Conservation (phyloP, 495 filamentous ascomycete genomes). For the Hypomontagnella monticulosa region DNA sequence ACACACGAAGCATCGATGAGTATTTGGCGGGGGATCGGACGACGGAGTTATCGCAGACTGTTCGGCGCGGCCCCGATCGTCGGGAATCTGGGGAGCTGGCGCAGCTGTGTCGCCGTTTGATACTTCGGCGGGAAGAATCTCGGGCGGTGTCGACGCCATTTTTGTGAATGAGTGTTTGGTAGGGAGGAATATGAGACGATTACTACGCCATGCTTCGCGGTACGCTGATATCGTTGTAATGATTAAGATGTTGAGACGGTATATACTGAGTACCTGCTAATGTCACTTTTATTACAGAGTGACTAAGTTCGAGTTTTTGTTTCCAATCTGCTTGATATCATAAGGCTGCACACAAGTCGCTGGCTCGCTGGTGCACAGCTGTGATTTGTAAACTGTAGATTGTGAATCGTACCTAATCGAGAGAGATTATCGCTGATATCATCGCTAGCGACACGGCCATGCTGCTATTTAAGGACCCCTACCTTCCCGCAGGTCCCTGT, state of each 20-base stretch:
- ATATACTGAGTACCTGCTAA: too few relatives aligned
- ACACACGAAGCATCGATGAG: slow-evolving; percentile 92
- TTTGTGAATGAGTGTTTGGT: neutral
- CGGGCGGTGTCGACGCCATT: slow-evolving; percentile 32
- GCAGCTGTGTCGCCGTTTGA: slow-evolving; percentile 6
- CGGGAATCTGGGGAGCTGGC: slow-evolving; percentile 19
- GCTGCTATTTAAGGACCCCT: too few relatives aligned
- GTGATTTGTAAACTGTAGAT: neutral
- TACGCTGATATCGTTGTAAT: neutral
- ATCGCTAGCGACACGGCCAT: neutral
- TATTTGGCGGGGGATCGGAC: slow-evolving; percentile 40
- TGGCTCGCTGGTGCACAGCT: neutral
- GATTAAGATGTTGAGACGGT: too few relatives aligned
- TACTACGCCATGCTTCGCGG: slow-evolving; percentile 25
- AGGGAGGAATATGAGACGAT: neutral
- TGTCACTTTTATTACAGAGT: too few relatives aligned
- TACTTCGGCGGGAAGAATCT: neutral
- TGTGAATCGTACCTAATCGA: neutral
- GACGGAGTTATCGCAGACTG: neutral
- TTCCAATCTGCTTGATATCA: slow-evolving; percentile 1
- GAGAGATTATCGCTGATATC: slow-evolving; percentile 12
- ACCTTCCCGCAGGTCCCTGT: too few relatives aligned
- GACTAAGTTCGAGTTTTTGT: neutral
- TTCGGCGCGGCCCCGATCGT: slow-evolving; percentile 38
- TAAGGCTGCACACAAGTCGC: neutral